Base-by-base conservation (phyloP, 75 land plant genomes). In the Chamaecyparis obtusa region DNA sequence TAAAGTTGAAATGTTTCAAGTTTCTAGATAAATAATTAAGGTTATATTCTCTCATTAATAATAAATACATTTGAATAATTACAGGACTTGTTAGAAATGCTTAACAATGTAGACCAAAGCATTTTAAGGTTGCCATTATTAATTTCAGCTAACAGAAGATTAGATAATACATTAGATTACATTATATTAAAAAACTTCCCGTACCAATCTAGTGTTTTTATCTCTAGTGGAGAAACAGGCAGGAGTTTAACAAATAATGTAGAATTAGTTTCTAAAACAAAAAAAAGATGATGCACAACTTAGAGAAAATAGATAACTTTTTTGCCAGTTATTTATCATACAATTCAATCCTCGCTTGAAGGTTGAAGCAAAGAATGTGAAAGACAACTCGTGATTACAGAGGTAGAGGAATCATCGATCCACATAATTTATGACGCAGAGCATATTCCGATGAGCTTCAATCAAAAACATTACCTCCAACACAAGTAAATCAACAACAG, bases 401-500 rank as follows among this genome's bases (percentile, higher is more conserved):
- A 81, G 13, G 76, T 72, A 81, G 48, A 81, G 46, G 83, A 81
- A 11, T 81, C n/a, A 81, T 81, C 51, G 24, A 11, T 81, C 3
- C 48, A 81, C 83, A 81, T 81, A 5, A 27, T 39, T 44, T 81
- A 44, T 81, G 82, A 79, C 43, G 2, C 21, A 24, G 79, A 15
- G 6, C 48, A 79, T 41, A 41, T 79, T 81, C 41, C 48, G 21
- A 21, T 24, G 83, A 17, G 27, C 32, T 44, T 44, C 32, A 43
- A 44, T 44, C 83, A 81, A 3, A 44, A 27, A 24, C 83, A 81
- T 81, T 37, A 21, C 83, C 83, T 81, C n/a, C 32, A 10, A 43
- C n/a, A 2, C 14, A 81, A 81, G 51, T 24, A 81, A 44, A 41
- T 81, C 39, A n/a, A 81, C 83, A 44, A 81, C 27, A 78, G 44